Evolutionary conservation across 148 eudicot genomes (phyloP).

Genomic region (Amaranthus hypochondriacus): DNA sequence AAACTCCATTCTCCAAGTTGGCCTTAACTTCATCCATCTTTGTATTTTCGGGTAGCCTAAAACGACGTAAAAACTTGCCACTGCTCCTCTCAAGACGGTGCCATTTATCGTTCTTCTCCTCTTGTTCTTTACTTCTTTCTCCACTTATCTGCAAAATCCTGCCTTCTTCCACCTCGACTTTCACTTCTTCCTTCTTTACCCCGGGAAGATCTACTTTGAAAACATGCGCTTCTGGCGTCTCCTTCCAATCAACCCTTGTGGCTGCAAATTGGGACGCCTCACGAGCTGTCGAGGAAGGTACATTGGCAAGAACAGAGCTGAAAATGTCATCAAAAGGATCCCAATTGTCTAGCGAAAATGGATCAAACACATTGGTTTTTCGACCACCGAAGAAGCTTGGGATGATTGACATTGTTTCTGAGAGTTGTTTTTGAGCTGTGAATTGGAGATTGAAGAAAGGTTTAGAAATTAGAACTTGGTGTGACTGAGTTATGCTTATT

Average conservation of each 20-base stretch:
- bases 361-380: neutral
- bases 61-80: constrained; percentile 3
- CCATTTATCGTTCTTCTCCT: constrained; percentile 9
- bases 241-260: constrained; percentile 1
- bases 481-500: too few species aligned
- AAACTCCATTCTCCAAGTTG: constrained; percentile 6
- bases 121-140: neutral
- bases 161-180: constrained; percentile 12
- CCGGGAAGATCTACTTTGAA: constrained; percentile 5
- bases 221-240: constrained; percentile 5
- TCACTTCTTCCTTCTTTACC: constrained; percentile 3
- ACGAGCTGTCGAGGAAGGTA: neutral
- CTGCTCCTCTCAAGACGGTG: constrained; percentile 1
- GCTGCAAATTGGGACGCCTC: neutral
- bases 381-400: constrained; percentile 2
- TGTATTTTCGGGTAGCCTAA: constrained; percentile 4
- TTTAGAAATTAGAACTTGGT: too few species aligned
- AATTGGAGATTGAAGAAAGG: too few species aligned
- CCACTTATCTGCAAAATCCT: constrained; percentile 1
- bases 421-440: too few species aligned
- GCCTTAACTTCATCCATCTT: constrained; percentile 4
- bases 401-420: constrained; percentile 4
- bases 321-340: neutral
- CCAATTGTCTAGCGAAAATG: neutral
- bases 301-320: neutral